Evolutionary conservation across 2,329 filamentous ascomycete species (phyloP), one percentile per base, ranked within the genome.

Genomic region (Neofusicoccum sp.): DNA sequence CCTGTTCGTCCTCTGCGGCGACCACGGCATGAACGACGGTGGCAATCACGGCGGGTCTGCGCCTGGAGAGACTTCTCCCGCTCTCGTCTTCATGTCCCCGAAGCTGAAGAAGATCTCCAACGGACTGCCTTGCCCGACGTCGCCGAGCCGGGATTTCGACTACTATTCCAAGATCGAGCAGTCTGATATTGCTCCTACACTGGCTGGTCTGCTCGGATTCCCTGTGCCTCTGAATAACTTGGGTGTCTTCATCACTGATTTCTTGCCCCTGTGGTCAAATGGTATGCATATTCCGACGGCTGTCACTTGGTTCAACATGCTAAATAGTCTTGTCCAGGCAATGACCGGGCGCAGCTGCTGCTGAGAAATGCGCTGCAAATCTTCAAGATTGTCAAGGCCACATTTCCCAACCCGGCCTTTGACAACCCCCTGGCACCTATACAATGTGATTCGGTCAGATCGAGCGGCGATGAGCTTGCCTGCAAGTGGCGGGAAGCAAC

Each of bases 1-100:
- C 0, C 78, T 99, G 1, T 83, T 99, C 47, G 87, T 99, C 3
- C 77, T 99, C 6, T 91, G 89, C 61, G 95, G 95, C 60, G 96
- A 99, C 69, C 95, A 99, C 71, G 95, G 95, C n/a, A 99, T 99
- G 95, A 99, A 98, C 67, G 93, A 98, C 68, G 95, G 91, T 20
- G 95, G 95, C 2, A 98, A 98, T 67, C 95, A 99, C 72, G 95
- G 95, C 31, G 95, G 93, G 40, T 97, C 93, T 8, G 93, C 93
- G 0, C 85, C 91, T 1, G 93, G 95, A 44, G 95, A 99, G 78
- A 98, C 95, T 1, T 97, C 93, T 0, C 89, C 95, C 0, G 95
- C 95, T 14, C 78, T 99, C 8, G 84, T 97, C 20, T 98, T 99
- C 73, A 85, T 96, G 65, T 95, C 92, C 2, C 92, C 93, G 0